Percentiles rank a stretch among this genome's conserved stretches.
Conservation (phyloP, 2,329 filamentous ascomycete genomes). For the Chaetomium strumarium region DNA sequence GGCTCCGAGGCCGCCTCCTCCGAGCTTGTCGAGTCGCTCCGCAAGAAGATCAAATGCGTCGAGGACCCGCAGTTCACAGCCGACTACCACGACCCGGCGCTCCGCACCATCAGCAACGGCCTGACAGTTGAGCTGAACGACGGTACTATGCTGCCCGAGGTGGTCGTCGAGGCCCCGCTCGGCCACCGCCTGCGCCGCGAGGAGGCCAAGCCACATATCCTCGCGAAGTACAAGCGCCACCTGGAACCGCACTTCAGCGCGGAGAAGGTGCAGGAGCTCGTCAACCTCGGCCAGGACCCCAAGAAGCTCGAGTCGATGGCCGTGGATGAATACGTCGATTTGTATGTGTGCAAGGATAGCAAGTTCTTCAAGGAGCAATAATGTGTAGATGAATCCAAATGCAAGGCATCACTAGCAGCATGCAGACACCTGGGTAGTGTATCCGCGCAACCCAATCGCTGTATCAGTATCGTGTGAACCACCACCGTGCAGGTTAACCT, state of each 20-base stretch:
- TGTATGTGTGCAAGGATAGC: slow-evolving; percentile 63
- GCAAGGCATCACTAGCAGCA: background rate
- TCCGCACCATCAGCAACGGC: slow-evolving; percentile 96
- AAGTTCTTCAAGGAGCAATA: slow-evolving; percentile 43
- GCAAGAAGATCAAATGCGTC: slow-evolving; percentile 90
- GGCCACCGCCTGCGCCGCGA: slow-evolving; percentile 87
- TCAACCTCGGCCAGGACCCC: slow-evolving; percentile 70
- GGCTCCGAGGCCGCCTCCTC: slow-evolving; percentile 88
- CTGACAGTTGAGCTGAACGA: slow-evolving; percentile 93
- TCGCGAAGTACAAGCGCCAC: slow-evolving; percentile 93
- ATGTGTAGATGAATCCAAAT: background rate
- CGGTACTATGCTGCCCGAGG: slow-evolving; percentile 83
- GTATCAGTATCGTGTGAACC: no score
- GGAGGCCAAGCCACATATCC: slow-evolving; percentile 95
- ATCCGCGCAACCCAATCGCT: no score
- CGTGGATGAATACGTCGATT: slow-evolving; percentile 89
- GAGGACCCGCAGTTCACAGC: slow-evolving; percentile 91
- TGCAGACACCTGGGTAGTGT: background rate
- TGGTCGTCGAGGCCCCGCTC: slow-evolving; percentile 87
- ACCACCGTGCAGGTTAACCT: no score
- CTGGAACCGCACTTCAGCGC: slow-evolving; percentile 75
- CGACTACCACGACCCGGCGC: slow-evolving; percentile 90
- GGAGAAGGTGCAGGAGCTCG: slow-evolving; percentile 71
- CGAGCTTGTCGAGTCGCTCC: slow-evolving; percentile 80
- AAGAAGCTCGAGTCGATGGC: slow-evolving; percentile 72